A percentile compares a stretch with the other conserved stretches of the same genome.
Conservation (phyloP, 202 grass and related monocot species). For the Schoenoplectus triqueter region DNA sequence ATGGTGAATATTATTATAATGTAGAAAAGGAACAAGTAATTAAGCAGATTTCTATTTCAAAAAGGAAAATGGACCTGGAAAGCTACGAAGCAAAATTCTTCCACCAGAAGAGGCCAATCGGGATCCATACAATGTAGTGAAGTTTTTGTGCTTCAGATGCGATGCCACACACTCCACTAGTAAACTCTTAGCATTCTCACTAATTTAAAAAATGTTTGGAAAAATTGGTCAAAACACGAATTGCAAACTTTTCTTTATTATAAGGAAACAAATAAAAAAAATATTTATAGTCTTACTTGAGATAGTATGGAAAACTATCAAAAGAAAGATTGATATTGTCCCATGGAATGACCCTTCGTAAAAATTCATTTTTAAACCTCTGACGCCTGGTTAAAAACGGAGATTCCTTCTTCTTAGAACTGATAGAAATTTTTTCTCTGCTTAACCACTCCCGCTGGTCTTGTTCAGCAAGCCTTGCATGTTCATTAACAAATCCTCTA, state of each 20-base stretch:
- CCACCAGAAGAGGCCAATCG: slow-evolving; percentile 66
- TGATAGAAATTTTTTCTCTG: slow-evolving; percentile 63
- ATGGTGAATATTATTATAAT: background rate
- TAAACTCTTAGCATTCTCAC: slow-evolving; percentile 66
- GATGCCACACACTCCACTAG: slow-evolving; percentile 74
- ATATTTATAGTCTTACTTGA: slow-evolving; percentile 56
- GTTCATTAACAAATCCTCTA: slow-evolving; percentile 56
- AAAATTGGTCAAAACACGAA: slow-evolving; percentile 21
- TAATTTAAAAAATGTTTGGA: slow-evolving; percentile 44
- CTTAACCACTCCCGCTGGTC: slow-evolving; percentile 95
- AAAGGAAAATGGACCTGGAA: slow-evolving; percentile 63
- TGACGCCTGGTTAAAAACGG: slow-evolving; percentile 75
- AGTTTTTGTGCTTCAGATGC: slow-evolving; percentile 71
- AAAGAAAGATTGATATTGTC: slow-evolving; percentile 80
- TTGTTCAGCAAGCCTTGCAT: slow-evolving; percentile 81
- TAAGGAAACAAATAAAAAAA: slow-evolving; percentile 22
- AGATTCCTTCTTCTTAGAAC: slow-evolving; percentile 69
- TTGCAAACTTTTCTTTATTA: background rate
- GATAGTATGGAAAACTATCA: slow-evolving; percentile 84
- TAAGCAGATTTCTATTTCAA: background rate
- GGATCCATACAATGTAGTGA: slow-evolving; percentile 68
- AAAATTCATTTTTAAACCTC: slow-evolving; percentile 87
- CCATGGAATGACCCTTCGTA: slow-evolving; percentile 81
- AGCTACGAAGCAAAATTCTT: slow-evolving; percentile 84
- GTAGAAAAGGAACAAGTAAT: slow-evolving; percentile 2